Conservation (phyloP, 1,139 yeast species). For the Pichia sp. region DNA sequence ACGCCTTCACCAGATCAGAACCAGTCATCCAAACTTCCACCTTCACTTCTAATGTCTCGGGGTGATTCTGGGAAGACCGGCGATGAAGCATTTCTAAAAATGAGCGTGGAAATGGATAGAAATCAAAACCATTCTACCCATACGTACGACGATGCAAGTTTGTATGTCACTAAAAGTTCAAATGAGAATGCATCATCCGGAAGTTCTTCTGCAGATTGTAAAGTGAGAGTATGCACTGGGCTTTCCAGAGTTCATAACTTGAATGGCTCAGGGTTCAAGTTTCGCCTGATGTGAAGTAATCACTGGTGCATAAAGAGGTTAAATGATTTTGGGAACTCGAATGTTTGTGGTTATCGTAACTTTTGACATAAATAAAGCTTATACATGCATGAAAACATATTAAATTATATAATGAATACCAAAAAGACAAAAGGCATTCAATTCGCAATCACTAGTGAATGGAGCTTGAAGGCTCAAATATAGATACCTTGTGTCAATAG, state of each 20-base stretch:
- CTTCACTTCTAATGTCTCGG: constrained; percentile 4
- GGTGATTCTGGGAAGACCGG: constrained; percentile 2
- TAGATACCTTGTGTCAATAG: constrained; percentile 91
- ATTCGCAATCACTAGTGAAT: not conserved
- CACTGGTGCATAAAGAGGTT: too few relatives aligned
- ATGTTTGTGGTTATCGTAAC: not conserved
- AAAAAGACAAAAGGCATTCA: not conserved
- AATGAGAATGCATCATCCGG: not conserved
- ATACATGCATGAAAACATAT: not conserved
- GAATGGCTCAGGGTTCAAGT: constrained; percentile 34
- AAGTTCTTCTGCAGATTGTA: constrained; percentile 20
- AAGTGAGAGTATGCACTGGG: constrained; percentile 43
- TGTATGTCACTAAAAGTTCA: not conserved
- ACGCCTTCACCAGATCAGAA: constrained; percentile 15
- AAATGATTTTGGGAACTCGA: too few relatives aligned
- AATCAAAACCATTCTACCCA: constrained; percentile 1
- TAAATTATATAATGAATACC: not conserved
- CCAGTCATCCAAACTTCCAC: constrained; percentile 1
- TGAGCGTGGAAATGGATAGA: constrained; percentile 5
- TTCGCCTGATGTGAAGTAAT: not conserved
- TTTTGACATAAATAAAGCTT: not conserved
- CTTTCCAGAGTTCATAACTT: constrained; percentile 43
- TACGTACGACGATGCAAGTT: constrained; percentile 7
- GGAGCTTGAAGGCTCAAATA: constrained; percentile 34
- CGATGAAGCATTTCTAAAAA: not conserved